Percentiles rank a stretch among this genome's conserved stretches.
These are phyloP conservation scores for Didymella glomerata DNA, from an alignment of 2,329 filamentous ascomycete species.

Conservation along the genomic window DNA sequence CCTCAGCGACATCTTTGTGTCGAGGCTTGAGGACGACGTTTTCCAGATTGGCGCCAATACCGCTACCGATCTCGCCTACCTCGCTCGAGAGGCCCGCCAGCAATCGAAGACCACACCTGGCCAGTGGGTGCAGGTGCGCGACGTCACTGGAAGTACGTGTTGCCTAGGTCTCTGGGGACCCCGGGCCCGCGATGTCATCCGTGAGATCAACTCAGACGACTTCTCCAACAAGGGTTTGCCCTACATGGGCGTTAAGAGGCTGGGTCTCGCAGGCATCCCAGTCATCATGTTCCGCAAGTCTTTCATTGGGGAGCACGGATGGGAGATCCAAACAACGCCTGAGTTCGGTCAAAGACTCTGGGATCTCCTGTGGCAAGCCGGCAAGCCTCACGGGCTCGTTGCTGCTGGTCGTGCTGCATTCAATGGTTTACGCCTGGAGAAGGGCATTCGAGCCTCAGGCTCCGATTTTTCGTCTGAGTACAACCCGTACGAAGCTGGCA, in stretches of 20 bases:
- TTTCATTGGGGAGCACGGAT: slow-evolving; percentile 68
- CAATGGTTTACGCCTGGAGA: slow-evolving; percentile 67
- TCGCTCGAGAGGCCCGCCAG: slow-evolving; percentile 61
- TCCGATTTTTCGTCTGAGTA: slow-evolving; percentile 69
- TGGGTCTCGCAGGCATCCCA: slow-evolving; percentile 63
- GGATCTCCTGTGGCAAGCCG: slow-evolving; percentile 66
- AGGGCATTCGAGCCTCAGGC: slow-evolving; percentile 66
- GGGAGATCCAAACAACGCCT: slow-evolving; percentile 69
- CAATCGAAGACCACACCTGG: slow-evolving; percentile 55
- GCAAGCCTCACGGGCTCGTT: slow-evolving; percentile 63
- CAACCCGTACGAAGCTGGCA: slow-evolving; percentile 66
- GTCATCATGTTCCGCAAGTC: slow-evolving; percentile 65
- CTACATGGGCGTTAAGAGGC: slow-evolving; percentile 61
- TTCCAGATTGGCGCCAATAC: slow-evolving; percentile 68
- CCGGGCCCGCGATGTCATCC: slow-evolving; percentile 61
- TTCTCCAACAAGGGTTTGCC: slow-evolving; percentile 58
- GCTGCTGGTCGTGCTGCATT: slow-evolving; percentile 67
- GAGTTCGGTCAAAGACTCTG: slow-evolving; percentile 67
- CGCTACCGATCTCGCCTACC: slow-evolving; percentile 63
- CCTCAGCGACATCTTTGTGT: slow-evolving; percentile 65
- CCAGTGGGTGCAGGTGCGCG: slow-evolving; percentile 62
- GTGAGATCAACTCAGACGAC: slow-evolving; percentile 56
- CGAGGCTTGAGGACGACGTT: slow-evolving; percentile 58
- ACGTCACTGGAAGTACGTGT: slow-evolving; percentile 68
- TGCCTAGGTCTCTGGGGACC: slow-evolving; percentile 71